Evolutionary conservation across 192 early-diverging fungal species (phyloP).

Genomic region (Gorgonomyces haynaldii): DNA sequence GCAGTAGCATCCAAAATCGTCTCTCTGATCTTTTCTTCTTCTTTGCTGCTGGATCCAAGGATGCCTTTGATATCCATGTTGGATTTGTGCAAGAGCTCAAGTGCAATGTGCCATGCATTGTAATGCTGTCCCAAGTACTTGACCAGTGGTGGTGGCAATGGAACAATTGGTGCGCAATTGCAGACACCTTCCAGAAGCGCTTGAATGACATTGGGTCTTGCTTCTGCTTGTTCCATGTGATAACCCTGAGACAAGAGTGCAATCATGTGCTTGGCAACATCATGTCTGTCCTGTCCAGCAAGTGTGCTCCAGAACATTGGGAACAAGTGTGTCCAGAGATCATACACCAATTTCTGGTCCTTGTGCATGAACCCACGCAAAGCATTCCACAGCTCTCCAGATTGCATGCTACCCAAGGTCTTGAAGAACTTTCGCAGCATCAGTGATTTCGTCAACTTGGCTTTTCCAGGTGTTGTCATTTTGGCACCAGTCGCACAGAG

Average conservation of each 20-base stretch:
- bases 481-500: slow-evolving; percentile 6
- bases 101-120: slow-evolving; percentile 82
- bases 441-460: slow-evolving; percentile 24
- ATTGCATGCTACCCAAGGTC: slow-evolving; percentile 35
- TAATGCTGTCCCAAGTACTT: slow-evolving; percentile 84
- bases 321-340: slow-evolving; percentile 77
- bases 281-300: slow-evolving; percentile 64
- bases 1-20: slow-evolving; percentile 80
- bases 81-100: slow-evolving; percentile 73
- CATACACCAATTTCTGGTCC: slow-evolving; percentile 49
- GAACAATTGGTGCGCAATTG: slow-evolving; percentile 55
- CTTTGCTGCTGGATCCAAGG: slow-evolving; percentile 44
- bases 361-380: slow-evolving; percentile 27
- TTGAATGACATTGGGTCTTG: slow-evolving; percentile 91
- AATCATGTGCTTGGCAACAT: slow-evolving; percentile 71
- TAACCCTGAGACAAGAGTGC: slow-evolving; percentile 83
- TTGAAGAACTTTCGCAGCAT: slow-evolving; percentile 53
- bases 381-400: slow-evolving; percentile 20
- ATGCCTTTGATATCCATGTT: slow-evolving; percentile 29
- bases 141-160: slow-evolving; percentile 86
- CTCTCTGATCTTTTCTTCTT: slow-evolving; percentile 80
- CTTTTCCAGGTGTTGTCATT: slow-evolving; percentile 15
- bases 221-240: slow-evolving; percentile 64
- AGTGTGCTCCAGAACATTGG: slow-evolving; percentile 72
- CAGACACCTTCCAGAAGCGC: slow-evolving; percentile 79